Percentiles rank a stretch among this genome's conserved stretches.
Conservation (phyloP, 495 filamentous ascomycete species). For the Aspergillus wentii region DNA sequence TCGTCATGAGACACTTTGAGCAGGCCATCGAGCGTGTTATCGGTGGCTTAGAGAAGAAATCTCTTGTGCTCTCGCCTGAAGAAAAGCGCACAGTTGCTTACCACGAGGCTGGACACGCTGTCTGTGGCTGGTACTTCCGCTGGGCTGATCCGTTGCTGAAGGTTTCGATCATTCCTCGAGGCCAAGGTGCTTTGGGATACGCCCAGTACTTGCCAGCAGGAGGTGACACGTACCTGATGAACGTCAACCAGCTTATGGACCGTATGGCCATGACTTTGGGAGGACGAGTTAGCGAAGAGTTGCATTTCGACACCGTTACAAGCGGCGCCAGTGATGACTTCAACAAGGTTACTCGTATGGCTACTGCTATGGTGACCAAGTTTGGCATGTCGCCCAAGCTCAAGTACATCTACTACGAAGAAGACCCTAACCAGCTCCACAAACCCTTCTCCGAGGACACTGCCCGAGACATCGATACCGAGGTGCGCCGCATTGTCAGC, state of each 20-base stretch:
- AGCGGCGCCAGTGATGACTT: conserved; percentile 94
- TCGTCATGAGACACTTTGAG: conserved; percentile 89
- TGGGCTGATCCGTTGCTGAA: conserved; percentile 96
- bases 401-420: conserved; percentile 84
- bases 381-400: conserved; percentile 96
- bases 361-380: conserved; percentile 93
- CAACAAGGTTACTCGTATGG: conserved; percentile 96
- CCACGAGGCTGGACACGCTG: conserved; percentile 96
- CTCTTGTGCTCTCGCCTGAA: conserved; percentile 81
- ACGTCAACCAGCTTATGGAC: conserved; percentile 92
- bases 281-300: conserved; percentile 88
- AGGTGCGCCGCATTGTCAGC: conserved; percentile 85
- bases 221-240: conserved; percentile 88
- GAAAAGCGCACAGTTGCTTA: conserved; percentile 96
- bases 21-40: conserved; percentile 96
- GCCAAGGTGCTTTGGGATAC: conserved; percentile 88
- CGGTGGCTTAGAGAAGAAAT: conserved; percentile 94
- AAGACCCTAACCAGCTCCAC: conserved; percentile 72
- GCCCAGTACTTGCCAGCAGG: conserved; percentile 90
- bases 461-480: conserved; percentile 80
- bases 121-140: conserved; percentile 97
- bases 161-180: conserved; percentile 96
- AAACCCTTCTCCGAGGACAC: conserved; percentile 97
- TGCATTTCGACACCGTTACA: conserved; percentile 95
- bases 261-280: conserved; percentile 99